phyloP scores from a whole-genome alignment of 176 grass and related monocot species.

The Cenchrus fungigraminus region DNA sequence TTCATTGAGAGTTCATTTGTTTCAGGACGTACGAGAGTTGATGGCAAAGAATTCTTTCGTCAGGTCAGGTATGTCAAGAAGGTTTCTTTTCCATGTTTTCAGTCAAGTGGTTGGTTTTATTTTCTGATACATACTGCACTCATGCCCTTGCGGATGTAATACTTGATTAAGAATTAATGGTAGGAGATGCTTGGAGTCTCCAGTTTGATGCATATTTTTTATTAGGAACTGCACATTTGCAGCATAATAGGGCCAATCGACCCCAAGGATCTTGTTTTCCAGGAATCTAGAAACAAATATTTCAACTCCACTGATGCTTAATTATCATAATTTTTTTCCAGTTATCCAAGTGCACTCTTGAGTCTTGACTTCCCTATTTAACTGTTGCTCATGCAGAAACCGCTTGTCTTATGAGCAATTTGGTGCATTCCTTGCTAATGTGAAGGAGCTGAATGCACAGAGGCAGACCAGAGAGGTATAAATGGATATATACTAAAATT shows the following conservation, averaged over 20 bases:
- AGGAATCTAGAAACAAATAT: background rate
- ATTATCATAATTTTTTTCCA: constrained; percentile 16
- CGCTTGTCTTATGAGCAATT: constrained; percentile 98
- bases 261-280: background rate
- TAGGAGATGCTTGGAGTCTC: background rate
- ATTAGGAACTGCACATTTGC: constrained; percentile 16
- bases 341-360: constrained; percentile 3
- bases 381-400: constrained; percentile 59
- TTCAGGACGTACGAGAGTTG: constrained; percentile 81
- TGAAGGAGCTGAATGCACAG: constrained; percentile 91
- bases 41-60: constrained; percentile 98
- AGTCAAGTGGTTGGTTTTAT: background rate
- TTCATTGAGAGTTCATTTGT: constrained; percentile 32
- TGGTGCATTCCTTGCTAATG: constrained; percentile 89
- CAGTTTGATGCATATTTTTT: background rate
- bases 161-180: constrained; percentile 17
- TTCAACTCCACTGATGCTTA: constrained; percentile 10
- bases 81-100: constrained; percentile 2
- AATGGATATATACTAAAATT: constrained; percentile 5
- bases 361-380: constrained; percentile 29
- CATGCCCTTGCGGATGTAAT: background rate
- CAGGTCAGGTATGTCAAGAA: constrained; percentile 74
- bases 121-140: background rate
- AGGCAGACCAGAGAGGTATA: constrained; percentile 96
- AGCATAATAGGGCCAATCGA: background rate